phyloP scores from a whole-genome alignment of 2,329 filamentous ascomycete species.

The Alternaria atra region DNA sequence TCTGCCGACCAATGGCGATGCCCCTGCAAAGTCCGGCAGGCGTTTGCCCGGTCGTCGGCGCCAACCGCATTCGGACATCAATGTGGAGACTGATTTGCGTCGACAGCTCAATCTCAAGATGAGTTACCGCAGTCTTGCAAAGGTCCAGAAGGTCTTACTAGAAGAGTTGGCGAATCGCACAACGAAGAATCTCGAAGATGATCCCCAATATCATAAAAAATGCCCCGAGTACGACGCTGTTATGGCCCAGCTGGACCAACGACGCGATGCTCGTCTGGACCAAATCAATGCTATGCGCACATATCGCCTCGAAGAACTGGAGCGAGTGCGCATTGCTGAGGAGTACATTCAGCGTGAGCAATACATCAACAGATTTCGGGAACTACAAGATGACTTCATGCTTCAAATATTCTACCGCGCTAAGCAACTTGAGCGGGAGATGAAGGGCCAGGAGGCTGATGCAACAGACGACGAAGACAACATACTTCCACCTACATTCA shows the following conservation, averaged over 20 bases:
- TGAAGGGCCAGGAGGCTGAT: slow-evolving; percentile 45
- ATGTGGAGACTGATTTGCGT: slow-evolving; percentile 58
- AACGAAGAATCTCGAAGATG: slow-evolving; percentile 65
- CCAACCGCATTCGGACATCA: slow-evolving; percentile 57
- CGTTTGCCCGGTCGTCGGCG: slow-evolving; percentile 56
- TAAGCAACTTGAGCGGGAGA: slow-evolving; percentile 50
- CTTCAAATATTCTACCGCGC: slow-evolving; percentile 51
- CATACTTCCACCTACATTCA: slow-evolving; percentile 44
- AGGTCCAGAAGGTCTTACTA: slow-evolving; percentile 69
- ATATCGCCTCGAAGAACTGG: slow-evolving; percentile 50
- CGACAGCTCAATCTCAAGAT: slow-evolving; percentile 74
- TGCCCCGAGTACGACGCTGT: slow-evolving; percentile 64
- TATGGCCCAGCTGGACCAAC: slow-evolving; percentile 61
- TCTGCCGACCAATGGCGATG: slow-evolving; percentile 48
- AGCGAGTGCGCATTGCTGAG: slow-evolving; percentile 47
- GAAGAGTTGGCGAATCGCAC: slow-evolving; percentile 71
- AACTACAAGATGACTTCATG: slow-evolving; percentile 45
- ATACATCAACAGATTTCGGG: slow-evolving; percentile 45
- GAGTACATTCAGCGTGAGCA: slow-evolving; percentile 47
- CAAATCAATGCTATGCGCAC: slow-evolving; percentile 50
- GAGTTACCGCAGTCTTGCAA: slow-evolving; percentile 69
- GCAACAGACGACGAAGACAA: slow-evolving; percentile 55
- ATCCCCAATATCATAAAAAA: slow-evolving; percentile 63
- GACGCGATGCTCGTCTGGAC: slow-evolving; percentile 53
- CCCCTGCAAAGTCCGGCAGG: slow-evolving; percentile 47